Evolutionary conservation across 257 asterid species (phyloP), one percentile per base, ranked within the genome.

Genomic region (Nicotiana benthamiana): DNA sequence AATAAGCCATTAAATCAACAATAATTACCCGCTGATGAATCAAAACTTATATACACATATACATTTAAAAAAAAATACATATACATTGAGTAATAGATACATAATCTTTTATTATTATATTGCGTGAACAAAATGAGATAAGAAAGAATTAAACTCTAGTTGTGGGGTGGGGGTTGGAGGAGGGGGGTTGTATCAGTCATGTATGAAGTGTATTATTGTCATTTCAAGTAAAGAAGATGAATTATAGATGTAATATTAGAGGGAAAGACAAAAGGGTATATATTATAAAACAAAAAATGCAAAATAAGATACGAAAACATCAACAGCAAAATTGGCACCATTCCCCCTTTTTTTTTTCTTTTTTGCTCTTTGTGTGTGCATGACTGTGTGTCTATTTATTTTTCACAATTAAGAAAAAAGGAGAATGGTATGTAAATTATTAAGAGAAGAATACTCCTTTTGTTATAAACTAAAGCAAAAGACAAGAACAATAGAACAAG

Each of bases 1-100:
- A 88, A 91, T 80, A 89, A 77, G 85, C 82, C 87, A 90, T 86
- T 90, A 85, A 91, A 87, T 83, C 87, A 87, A 80, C 83, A 84
- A 83, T 75, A 86, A 86, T 84, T 80, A 86, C 84, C 80, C 88
- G 81, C 84, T 83, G 80, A 77, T 75, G 85, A 82, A 80, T 70
- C 80, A 82, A 70, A 11, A 46, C 77, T 46, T 68, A 20, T 13
- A 72, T 22, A 43, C 13, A 40, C 1, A 43, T 1, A 67, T 4
- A 51, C 16, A 51, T 51, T 51, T 3, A 51, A 51, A 51, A 51
- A 48, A 13, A 51, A 13, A 11, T 51, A 51, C 18, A 51, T 51
- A 51, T 40, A 40, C 18, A 51, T 51, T 11, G 56, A 11, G 18
- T 51, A 13, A 3, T 11, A 51, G 56, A 51, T 51, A 51, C 18